Evolutionary conservation across 225 moss, liverwort and hornwort genomes (phyloP), one percentile per base, ranked within the genome.

Genomic region (Physcomitrium patens): DNA sequence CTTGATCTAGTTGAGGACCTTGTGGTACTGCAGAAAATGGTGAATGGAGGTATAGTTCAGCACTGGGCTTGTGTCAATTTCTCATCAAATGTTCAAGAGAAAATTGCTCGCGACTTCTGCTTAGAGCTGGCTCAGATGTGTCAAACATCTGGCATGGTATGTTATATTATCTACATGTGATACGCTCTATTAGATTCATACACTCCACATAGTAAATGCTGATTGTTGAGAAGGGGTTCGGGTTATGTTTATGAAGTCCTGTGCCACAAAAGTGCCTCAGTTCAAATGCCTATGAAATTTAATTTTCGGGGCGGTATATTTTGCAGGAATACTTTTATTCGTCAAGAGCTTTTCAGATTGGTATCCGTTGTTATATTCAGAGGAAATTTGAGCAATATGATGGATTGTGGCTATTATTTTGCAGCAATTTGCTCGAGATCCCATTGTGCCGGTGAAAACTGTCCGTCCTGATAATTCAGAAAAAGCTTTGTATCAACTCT

Each of bases 21-120:
- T 13, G 12, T 49, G 48, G 48, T 49, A 15, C 18, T 61, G 55
- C 79, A 91, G 91, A 91, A 91, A 86, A 86, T 91, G 89, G 91
- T 91, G 1, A 91, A 91, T 15, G 91, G 91, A 28, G 91, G 91
- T 1, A 65, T 79, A 20, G 91, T 91, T 0, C 79, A 70, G 18
- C 69, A 72, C 7, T 91, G 91, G 91, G 89, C 89, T 0, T 91
- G 91, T 46, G 77, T 91, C 46, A 91, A 91, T 19, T 91, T 91
- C 23, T 86, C 89, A 0, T 74, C 86, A 10, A 70, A 54, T 54
- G 89, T 91, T 1, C 55, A 68, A 15, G 89, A 89, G 14, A 81
- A 71, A 3, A 48, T 83, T 17, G 91, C 86, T 0, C 71, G 78
- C 31, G 51, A 70, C 0, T 91, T 91, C 24, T 91, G 91, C 71